Evolutionary conservation across 208 protist species (phyloP), one percentile per base, ranked within the genome.

Genomic region (Leishmania amazonensis): DNA sequence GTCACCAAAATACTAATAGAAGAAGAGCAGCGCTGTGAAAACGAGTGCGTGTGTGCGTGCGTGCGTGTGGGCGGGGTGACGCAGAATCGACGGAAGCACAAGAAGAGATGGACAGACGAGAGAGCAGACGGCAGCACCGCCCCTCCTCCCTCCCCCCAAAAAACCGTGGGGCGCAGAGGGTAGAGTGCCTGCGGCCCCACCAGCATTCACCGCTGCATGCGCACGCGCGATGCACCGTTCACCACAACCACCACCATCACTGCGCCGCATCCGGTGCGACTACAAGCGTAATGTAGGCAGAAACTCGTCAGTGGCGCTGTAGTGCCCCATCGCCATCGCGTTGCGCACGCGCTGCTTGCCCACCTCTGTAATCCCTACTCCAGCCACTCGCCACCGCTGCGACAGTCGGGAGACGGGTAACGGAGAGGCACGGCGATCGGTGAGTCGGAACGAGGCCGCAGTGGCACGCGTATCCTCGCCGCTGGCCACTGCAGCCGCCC

Each of bases 311-410:
- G 83, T 83, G n/a, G 71, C 78, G 1, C 75, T 53, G 60, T 80
- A 78, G 49, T 86, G 83, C 45, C 74, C 24, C 53, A 73, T 68
- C 42, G 68, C 57, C 83, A 83, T 80, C 19, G 65, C 65, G 54
- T 80, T 82, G 17, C 78, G 74, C 11, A 86, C 75, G 19, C 78
- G 78, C 53, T 86, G 83, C 74, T 75, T 78, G 24, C 83, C 83
- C 5, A 83, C 78, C 60, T 86, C 83, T 3, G 78, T 64, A 13
- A 85, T 72, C 1, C 35, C 75, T 49, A 47, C 8, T 58, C 24
- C 40, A 35, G 51, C 7, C 40, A 17, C 54, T 47, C 17, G 4
- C 75, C 60, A 71, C 62, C 21, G 47, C 40, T 64, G 64, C n/a
- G 64, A 53, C 40, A 24, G 11, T 17, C 76, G 35, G 31, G 75